phyloP scores from a whole-genome alignment of 345 rosid genomes.

The Eucalyptus sp. region DNA sequence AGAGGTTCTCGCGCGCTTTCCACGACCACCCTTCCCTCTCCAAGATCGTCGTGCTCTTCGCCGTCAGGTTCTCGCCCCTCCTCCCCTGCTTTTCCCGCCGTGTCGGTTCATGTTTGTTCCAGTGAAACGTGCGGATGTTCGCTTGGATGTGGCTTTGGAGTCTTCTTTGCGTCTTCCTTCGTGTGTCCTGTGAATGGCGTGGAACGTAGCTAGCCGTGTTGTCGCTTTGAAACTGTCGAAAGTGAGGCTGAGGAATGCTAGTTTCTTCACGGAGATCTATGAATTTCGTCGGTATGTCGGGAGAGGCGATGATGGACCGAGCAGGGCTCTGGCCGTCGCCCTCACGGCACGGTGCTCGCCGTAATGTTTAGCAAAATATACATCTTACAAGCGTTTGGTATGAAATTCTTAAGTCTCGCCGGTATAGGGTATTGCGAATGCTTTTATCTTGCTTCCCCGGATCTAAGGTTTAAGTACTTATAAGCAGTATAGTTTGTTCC shows the following conservation, averaged over 20 bases:
- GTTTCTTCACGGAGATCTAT: neutral
- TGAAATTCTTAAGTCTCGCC: neutral
- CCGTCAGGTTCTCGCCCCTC: conserved; percentile 42
- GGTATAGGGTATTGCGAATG: neutral
- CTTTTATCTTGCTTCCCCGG: neutral
- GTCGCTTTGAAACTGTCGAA: neutral
- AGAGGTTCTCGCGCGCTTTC: conserved; percentile 51
- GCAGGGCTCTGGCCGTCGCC: neutral
- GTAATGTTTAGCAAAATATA: rapidly evolving
- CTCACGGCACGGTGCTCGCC: neutral
- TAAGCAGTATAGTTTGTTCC: neutral
- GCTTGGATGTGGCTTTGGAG: neutral
- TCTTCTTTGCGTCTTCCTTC: neutral
- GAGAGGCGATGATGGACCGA: neutral
- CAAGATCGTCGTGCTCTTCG: conserved; percentile 55
- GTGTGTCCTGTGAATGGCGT: neutral
- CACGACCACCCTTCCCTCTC: conserved; percentile 63
- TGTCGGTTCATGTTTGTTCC: neutral
- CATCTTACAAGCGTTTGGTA: neutral
- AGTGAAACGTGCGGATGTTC: neutral
- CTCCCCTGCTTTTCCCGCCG: neutral
- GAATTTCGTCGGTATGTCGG: neutral
- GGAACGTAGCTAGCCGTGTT: neutral
- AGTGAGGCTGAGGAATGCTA: neutral
- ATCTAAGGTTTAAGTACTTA: neutral